phyloP scores from a whole-genome alignment of 192 early-diverging fungal species.

The Diversispora epigaea region DNA sequence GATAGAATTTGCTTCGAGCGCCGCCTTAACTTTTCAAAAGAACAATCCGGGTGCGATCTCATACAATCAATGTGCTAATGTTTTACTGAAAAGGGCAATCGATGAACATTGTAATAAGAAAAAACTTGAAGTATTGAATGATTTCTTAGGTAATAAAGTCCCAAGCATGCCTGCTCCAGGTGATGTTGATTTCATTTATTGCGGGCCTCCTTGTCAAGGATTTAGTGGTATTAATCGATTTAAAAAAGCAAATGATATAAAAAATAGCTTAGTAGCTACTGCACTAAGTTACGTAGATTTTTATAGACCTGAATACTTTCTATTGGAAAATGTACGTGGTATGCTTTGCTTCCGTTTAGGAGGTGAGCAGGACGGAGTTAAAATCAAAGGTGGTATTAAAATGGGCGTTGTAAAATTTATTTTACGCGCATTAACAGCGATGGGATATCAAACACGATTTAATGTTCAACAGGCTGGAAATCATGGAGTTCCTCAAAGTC shows the following conservation, averaged over 20 bases:
- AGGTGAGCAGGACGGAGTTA: conserved; percentile 53
- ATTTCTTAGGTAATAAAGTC: conserved; percentile 42
- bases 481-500: conserved; percentile 63
- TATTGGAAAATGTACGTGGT: conserved; percentile 71
- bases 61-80: conserved; percentile 63
- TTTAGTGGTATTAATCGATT: conserved; percentile 63
- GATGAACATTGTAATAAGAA: conserved; percentile 43
- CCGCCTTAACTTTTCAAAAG: conserved; percentile 58
- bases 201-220: conserved; percentile 75
- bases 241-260: conserved; percentile 63
- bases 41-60: conserved; percentile 63
- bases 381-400: conserved; percentile 56
- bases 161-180: conserved; percentile 60
- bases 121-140: conserved; percentile 34
- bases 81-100: conserved; percentile 64
- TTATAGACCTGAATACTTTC: conserved; percentile 63
- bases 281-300: conserved; percentile 70
- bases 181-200: conserved; percentile 70
- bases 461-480: conserved; percentile 64
- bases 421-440: conserved; percentile 56
- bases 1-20: conserved; percentile 60
- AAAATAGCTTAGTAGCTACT: conserved; percentile 64
- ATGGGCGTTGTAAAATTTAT: conserved; percentile 71
- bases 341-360: conserved; percentile 58
- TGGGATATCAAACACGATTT: conserved; percentile 69